phyloP scores from a whole-genome alignment of 2,329 filamentous ascomycete genomes.

The Hirsutella minnesotensis region DNA sequence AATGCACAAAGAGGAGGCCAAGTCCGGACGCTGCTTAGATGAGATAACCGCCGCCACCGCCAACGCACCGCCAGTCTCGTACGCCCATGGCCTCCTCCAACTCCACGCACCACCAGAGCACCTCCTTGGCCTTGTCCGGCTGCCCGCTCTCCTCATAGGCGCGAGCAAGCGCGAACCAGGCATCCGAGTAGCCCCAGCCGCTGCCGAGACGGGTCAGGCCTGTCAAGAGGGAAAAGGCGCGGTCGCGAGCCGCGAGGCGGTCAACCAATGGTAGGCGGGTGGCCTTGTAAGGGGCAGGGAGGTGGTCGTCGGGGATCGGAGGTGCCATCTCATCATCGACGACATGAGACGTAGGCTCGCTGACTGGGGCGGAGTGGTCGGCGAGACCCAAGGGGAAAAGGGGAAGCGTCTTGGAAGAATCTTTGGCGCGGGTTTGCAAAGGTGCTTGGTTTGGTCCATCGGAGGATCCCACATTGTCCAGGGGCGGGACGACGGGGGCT shows the following conservation, averaged over 20 bases:
- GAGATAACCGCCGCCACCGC: slow-evolving; percentile 50
- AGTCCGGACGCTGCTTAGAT: slow-evolving; percentile 11
- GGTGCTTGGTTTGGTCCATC: neutral
- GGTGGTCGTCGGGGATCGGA: slow-evolving; percentile 20
- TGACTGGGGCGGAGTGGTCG: neutral
- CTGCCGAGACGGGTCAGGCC: slow-evolving; percentile 73
- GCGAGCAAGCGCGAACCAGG: slow-evolving; percentile 80
- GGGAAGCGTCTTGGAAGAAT: neutral
- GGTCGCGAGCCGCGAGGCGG: slow-evolving; percentile 77
- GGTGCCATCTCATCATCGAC: no score
- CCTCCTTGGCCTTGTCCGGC: slow-evolving; percentile 77
- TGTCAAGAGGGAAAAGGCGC: slow-evolving; percentile 74
- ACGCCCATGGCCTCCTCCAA: slow-evolving; percentile 77
- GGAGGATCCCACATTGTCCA: slow-evolving; percentile 15
- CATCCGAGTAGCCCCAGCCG: slow-evolving; percentile 87
- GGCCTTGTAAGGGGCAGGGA: slow-evolving; percentile 41
- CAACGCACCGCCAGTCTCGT: slow-evolving; percentile 64
- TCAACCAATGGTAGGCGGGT: slow-evolving; percentile 61
- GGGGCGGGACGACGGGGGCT: slow-evolving; percentile 36
- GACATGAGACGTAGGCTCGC: slow-evolving; percentile 4
- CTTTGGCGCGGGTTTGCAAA: neutral
- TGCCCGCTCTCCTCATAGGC: slow-evolving; percentile 83
- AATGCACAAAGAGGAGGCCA: neutral
- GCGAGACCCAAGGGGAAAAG: neutral
- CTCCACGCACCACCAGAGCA: slow-evolving; percentile 96